Base-by-base conservation (phyloP, 2,329 filamentous ascomycete species). In the Aspergillus fructus region DNA sequence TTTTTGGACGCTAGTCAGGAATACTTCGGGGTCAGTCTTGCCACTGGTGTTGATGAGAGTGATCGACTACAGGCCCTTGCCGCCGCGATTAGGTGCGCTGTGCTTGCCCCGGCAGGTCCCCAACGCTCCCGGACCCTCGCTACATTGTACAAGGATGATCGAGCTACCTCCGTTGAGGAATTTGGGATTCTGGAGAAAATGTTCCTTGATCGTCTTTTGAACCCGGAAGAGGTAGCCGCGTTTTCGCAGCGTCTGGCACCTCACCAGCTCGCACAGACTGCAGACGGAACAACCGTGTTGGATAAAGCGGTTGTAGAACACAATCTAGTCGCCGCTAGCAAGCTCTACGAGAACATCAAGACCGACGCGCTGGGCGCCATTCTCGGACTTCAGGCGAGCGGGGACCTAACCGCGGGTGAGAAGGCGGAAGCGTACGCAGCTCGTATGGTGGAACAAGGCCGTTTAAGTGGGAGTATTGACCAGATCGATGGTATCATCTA, bases 101-200 rank as follows among this genome's bases (percentile, higher is more conserved):
- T 99, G 43, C 84, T 99, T 3, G 93, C 93, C 0, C 93, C 93
- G 2, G 94, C 94, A 0, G 94, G 94, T 0, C 94, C 94, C 0
- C 82, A 88, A 68, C 87, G 94, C 53, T 91, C 89, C 61, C 86
- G 90, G 47, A 87, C 88, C 43, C 83, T 99, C 17, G 91, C 87
- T 4, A 87, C 89, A 53, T 80, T 99, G 13, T 96, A 96, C 83
- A 96, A 96, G 75, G 94, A 99, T 74, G 94, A 97, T 64, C 85
- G 94, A 30, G 84, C 90, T 0, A 79, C 81, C 3, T 84, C 87
- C 49, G 84, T 94, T 2, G 85, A 88, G 33, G 91, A 97, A 76
- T 93, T 89, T 70, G 81, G 86, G 49, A 97, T 99, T 53, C 79
- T 99, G 13, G 94, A 97, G 79, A 97, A 97, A 80, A 97, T 99